These are phyloP conservation scores for Erigeron philadelphicus DNA, from an alignment of 140 eudicot genomes.

Conservation along the genomic window DNA sequence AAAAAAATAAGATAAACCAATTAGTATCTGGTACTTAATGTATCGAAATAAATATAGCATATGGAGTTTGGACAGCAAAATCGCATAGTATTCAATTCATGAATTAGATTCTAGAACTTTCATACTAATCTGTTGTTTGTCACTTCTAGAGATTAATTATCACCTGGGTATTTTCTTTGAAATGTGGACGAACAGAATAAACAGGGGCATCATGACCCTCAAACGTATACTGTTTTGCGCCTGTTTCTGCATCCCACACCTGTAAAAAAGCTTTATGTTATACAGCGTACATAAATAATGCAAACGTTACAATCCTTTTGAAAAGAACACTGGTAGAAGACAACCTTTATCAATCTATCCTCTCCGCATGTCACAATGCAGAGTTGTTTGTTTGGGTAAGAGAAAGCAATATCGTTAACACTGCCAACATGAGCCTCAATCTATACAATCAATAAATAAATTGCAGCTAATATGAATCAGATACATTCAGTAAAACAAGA, in stretches of 20 bases:
- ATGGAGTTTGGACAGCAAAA: constrained; percentile 1
- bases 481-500: not conserved
- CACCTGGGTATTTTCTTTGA: constrained; percentile 72
- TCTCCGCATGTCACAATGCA: constrained; percentile 79
- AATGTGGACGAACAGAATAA: constrained; percentile 68
- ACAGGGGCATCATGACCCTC: constrained; percentile 88
- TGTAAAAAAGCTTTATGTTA: constrained; percentile 29
- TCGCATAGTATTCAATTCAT: constrained; percentile 6
- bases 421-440: constrained; percentile 75
- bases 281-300: not conserved
- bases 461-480: constrained; percentile 11
- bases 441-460: constrained; percentile 26
- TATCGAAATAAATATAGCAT: not conserved
- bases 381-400: constrained; percentile 50
- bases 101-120: not conserved
- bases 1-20: constrained; percentile 9
- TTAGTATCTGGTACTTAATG: constrained; percentile 13
- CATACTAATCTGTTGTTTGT: not conserved
- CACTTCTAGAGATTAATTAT: not conserved
- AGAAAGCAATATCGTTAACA: constrained; percentile 66
- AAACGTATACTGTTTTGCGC: constrained; percentile 55
- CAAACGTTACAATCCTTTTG: not conserved
- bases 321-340: not conserved
- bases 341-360: constrained; percentile 64
- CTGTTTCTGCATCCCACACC: constrained; percentile 88